Conservation (phyloP, 2,329 filamentous ascomycete genomes). For the Ophiocordyceps sinensis region DNA sequence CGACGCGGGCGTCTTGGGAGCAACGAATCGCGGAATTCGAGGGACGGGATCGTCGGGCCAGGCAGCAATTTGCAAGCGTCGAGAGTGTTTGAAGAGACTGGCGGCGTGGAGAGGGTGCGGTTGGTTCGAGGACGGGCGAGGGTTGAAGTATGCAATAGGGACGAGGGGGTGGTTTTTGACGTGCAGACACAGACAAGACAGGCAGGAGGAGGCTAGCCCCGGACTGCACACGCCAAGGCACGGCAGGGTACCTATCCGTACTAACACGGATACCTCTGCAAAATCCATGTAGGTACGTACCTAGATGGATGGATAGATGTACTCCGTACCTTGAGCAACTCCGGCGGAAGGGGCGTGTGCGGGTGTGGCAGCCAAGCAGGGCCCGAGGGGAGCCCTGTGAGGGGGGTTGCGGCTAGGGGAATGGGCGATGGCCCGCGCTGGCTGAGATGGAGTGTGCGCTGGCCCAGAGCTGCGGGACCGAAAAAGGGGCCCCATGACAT, state of each 20-base stretch:
- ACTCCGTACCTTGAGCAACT: too few species aligned
- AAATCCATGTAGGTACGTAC: too few species aligned
- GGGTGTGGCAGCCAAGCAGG: too few species aligned
- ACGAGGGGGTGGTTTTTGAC: neutral
- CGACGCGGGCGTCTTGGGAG: neutral
- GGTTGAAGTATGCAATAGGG: neutral
- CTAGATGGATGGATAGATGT: too few species aligned
- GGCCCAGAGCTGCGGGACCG: conserved; percentile 2
- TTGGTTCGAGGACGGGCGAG: neutral
- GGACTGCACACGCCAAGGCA: too few species aligned
- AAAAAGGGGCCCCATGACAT: neutral
- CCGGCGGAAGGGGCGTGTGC: too few species aligned
- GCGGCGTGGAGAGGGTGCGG: neutral
- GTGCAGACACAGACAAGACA: neutral
- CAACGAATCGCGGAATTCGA: neutral
- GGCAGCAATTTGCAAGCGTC: neutral
- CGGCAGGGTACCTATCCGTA: too few species aligned
- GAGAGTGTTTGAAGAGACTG: neutral
- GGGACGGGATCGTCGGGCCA: neutral
- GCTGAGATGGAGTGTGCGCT: neutral
- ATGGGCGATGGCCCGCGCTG: too few species aligned
- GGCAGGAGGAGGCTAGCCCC: too few species aligned
- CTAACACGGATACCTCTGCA: too few species aligned
- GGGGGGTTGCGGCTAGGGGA: neutral
- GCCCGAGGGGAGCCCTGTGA: too few species aligned